These are phyloP conservation scores for Candida pseudofarinosa DNA, from an alignment of 805 yeast genomes.

Conservation along the genomic window DNA sequence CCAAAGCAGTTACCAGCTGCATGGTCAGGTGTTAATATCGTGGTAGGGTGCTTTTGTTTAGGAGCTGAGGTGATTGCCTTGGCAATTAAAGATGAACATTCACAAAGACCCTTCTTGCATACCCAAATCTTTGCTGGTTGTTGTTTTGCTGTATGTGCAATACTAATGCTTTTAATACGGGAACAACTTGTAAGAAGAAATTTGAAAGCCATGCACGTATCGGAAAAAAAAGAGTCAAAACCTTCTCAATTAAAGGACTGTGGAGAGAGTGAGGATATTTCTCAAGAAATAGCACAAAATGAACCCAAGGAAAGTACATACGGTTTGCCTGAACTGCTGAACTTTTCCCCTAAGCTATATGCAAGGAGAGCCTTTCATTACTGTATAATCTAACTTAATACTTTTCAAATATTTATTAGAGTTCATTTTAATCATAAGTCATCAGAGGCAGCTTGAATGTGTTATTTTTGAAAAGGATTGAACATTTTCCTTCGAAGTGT, in stretches of 20 bases:
- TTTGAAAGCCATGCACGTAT: background rate
- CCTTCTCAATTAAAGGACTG: background rate
- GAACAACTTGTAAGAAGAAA: constrained; percentile 39
- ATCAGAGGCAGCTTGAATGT: too few relatives aligned
- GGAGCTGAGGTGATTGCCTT: constrained; percentile 55
- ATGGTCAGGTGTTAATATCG: constrained; percentile 37
- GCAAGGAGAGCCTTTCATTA: background rate
- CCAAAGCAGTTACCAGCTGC: constrained; percentile 31
- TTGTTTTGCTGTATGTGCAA: constrained; percentile 38
- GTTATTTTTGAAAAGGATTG: too few relatives aligned
- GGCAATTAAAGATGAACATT: constrained; percentile 27
- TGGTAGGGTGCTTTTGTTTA: constrained; percentile 29
- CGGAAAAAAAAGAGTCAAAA: background rate
- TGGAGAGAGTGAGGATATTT: background rate
- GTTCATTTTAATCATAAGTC: too few relatives aligned
- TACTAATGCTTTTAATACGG: constrained; percentile 45
- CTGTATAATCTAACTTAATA: background rate
- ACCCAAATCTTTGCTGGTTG: constrained; percentile 60
- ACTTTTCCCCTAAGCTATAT: background rate
- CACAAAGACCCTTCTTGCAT: constrained; percentile 46
- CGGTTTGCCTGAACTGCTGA: background rate
- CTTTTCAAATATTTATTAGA: too few relatives aligned
- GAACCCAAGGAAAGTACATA: background rate
- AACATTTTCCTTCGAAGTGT: too few relatives aligned
- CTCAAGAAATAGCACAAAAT: background rate